Base-by-base conservation (phyloP, 176 grass and related monocot genomes). In the Rhynchospora tenuis region DNA sequence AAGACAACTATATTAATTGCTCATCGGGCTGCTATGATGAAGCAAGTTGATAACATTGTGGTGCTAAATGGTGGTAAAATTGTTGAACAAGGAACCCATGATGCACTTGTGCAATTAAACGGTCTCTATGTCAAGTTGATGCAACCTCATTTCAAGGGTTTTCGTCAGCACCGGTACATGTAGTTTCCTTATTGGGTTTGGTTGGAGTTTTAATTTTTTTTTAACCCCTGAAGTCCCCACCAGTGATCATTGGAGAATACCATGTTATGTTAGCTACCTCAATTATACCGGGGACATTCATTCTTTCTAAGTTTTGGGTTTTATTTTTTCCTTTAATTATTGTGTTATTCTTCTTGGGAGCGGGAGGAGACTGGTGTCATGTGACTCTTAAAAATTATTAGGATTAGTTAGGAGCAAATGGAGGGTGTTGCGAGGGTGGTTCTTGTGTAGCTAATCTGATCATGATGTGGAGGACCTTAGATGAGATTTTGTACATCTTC, bases 121-220 rank as follows among this genome's bases (percentile, higher is more conserved):
- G 96, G 93, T 6, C 70, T 99, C 86, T 99, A 99, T 80, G 88
- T 93, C 23, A 95, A 94, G 85, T 79, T 99, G 86, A 99, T 99
- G 96, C 96, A 95, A 73, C 96, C 96, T 83, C 96, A 99, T 84
- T 93, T 99, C 80, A 99, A 99, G 86, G 96, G 96, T 9, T 88
- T 92, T 79, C 92, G 89, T 50, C 96, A 94, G 78, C 96, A 92
- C 80, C 90, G 93, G 51, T 87, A 95, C 31, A 90, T 95, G 88
- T 95, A 92, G 83, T 75, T 10, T 64, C 44, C 24, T 50, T 64
- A 56, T 33, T 56, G 50, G 67, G 50, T 77, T 76, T 77, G 73
- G 12, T 77, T 76, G 48, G 73, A 56, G 51, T 28, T 56, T 31
- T 7, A 77, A 7, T 52, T 77, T 60, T 52, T 76, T 60, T 56